Conservation (phyloP, 805 yeast genomes). For the Schizosaccharomyces osmophilus region DNA sequence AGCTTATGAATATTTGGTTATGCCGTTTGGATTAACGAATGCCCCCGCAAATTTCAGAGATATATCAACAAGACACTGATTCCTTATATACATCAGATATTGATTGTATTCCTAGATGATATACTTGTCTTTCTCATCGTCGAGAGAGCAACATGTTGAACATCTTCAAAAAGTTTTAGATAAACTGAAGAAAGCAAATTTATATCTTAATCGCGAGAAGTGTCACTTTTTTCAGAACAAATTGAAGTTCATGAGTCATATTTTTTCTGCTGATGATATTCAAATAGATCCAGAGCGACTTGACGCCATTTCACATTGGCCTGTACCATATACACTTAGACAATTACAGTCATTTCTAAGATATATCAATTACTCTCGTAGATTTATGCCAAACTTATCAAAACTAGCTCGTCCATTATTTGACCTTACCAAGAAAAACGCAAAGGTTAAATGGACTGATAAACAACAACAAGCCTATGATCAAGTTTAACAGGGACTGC, state of each 20-base stretch:
- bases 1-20: conserved; percentile 9
- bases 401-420: not conserved
- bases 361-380: conserved; percentile 1
- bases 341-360: conserved; percentile 4
- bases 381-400: not conserved
- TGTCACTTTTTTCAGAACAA: conserved; percentile 4
- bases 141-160: conserved; percentile 1
- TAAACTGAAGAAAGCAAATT: not conserved
- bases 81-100: not conserved
- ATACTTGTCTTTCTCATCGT: conserved; percentile 5
- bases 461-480: not conserved
- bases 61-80: conserved; percentile 2
- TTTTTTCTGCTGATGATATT: conserved; percentile 3
- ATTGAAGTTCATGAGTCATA: conserved; percentile 5
- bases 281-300: conserved; percentile 1
- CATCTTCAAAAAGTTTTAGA: not conserved
- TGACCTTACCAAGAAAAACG: not conserved
- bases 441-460: not conserved
- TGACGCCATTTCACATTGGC: conserved; percentile 4
- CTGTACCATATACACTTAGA: conserved; percentile 2
- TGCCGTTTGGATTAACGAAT: conserved; percentile 12
- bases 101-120: conserved; percentile 10
- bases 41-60: conserved; percentile 11
- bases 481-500: not conserved
- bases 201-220: conserved; percentile 4